Evolutionary conservation across 345 rosid species (phyloP), one percentile per base, ranked within the genome.

Genomic region (Noccaea bulbosa): DNA sequence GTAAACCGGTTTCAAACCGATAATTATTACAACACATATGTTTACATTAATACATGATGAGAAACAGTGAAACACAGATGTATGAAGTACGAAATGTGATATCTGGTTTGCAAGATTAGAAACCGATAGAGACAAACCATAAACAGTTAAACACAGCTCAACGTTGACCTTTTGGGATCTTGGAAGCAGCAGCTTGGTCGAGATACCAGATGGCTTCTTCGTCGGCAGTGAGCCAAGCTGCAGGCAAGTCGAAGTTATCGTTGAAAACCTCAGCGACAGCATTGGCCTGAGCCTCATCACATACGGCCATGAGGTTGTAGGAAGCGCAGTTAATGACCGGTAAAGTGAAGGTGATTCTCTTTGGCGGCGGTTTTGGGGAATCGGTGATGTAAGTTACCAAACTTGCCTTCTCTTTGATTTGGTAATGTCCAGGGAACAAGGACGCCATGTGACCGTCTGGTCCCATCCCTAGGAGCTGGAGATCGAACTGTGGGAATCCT

Each of bases 401-500:
- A 22, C 71, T 90, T 74, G 81, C 55, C 4, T 73, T 85, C 58
- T 90, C 97, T 0, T 74, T 78, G 65, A 83, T 52, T 4, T 88
- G 89, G 17, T 81, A 77, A 73, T 85, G 93, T 22, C 87, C 84
- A 0, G 96, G 98, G 73, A 93, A 93, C 5, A 88, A 73, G 4
- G 97, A 90, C 4, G 98, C 98, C 52, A 93, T 83, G 17, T 88
- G 97, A 32, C 97, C 97, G 43, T 92, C 97, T 0, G 93, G 96
- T 24, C 98, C 97, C 87, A 90, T 84, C 5, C 98, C 96, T 4
- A 92, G 78, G 33, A 92, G 93, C 79, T 83, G 80, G 64, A 90
- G 86, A 72, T 90, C 96, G 15, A 93, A 93, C 46, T 83, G 86
- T 0, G 98, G 97, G 15, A 88, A 73, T 45, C 91, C 94, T 2